Evolutionary conservation across 2,329 filamentous ascomycete species (phyloP).

Genomic region (Tolypocladium inflatum): DNA sequence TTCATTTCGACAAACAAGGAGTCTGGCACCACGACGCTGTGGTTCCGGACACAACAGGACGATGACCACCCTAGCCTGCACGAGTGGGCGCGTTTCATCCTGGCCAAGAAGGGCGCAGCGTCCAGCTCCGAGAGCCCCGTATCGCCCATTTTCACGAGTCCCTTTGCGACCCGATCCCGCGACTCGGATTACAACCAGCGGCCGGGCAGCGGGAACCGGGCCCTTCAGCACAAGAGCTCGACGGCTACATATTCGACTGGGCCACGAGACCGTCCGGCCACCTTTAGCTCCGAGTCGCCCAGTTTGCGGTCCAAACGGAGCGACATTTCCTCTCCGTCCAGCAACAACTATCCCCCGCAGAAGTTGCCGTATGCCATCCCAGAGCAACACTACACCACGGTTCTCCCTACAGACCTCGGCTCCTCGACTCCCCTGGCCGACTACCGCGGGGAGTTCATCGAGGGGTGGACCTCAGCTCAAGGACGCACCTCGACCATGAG

Average conservation of each 20-base stretch:
- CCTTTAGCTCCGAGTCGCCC: conserved; percentile 47
- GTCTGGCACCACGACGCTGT: conserved; percentile 36
- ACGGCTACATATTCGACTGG: conserved; percentile 37
- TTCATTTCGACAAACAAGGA: conserved; percentile 43
- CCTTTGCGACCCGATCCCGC: conserved; percentile 34
- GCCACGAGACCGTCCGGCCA: conserved; percentile 36
- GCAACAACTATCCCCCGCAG: conserved; percentile 31
- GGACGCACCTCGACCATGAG: conserved; percentile 48
- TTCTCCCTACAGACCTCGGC: conserved; percentile 45
- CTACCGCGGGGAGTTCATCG: conserved; percentile 45
- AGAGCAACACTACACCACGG: conserved; percentile 39
- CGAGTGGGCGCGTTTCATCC: conserved; percentile 50
- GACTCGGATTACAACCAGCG: conserved; percentile 34
- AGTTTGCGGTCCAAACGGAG: conserved; percentile 54
- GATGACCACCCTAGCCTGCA: conserved; percentile 42
- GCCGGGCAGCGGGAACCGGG: conserved; percentile 32
- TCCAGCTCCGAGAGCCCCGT: conserved; percentile 40
- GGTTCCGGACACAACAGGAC: conserved; percentile 46
- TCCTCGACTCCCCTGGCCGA: conserved; percentile 47
- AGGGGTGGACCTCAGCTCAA: conserved; percentile 51
- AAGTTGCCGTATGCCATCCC: conserved; percentile 28
- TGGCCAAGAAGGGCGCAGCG: conserved; percentile 32
- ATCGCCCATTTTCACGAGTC: conserved; percentile 44
- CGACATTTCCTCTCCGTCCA: conserved; percentile 51
- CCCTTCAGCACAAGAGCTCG: conserved; percentile 38